Evolutionary conservation across 2,329 filamentous ascomycete genomes (phyloP).

Genomic region (Colletotrichum paranaense): DNA sequence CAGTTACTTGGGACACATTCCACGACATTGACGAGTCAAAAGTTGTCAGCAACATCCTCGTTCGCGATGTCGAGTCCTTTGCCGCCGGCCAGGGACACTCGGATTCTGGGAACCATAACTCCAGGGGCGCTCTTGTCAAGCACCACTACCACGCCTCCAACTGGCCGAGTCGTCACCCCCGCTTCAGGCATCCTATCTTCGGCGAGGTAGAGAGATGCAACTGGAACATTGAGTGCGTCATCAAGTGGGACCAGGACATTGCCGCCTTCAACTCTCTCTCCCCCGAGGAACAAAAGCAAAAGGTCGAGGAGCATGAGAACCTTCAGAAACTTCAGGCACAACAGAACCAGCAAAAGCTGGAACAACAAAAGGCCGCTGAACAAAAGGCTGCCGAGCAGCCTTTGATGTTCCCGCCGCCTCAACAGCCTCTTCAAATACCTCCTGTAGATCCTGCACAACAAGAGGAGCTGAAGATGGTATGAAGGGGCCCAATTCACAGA

Average conservation of each 20-base stretch:
- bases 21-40: conserved; percentile 75
- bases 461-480: conserved; percentile 20
- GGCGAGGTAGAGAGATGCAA: conserved; percentile 79
- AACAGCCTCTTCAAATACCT: conserved; percentile 2
- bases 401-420: background rate
- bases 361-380: conserved; percentile 24
- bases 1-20: conserved; percentile 72
- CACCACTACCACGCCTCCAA: conserved; percentile 81
- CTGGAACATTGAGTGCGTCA: conserved; percentile 74
- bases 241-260: conserved; percentile 73
- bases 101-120: conserved; percentile 76
- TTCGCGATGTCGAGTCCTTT: conserved; percentile 78
- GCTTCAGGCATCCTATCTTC: conserved; percentile 75
- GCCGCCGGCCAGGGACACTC: conserved; percentile 80
- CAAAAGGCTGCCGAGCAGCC: background rate
- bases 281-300: conserved; percentile 68
- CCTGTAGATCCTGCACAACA: background rate
- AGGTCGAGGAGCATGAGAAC: conserved; percentile 51
- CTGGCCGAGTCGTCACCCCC: conserved; percentile 75
- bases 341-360: conserved; percentile 48
- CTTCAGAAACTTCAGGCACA: conserved; percentile 34
- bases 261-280: conserved; percentile 68
- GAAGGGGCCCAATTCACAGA: background rate
- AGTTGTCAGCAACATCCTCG: conserved; percentile 71
- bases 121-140: conserved; percentile 74